phyloP scores from a whole-genome alignment of 192 early-diverging fungal genomes.

The Podila epigama region DNA sequence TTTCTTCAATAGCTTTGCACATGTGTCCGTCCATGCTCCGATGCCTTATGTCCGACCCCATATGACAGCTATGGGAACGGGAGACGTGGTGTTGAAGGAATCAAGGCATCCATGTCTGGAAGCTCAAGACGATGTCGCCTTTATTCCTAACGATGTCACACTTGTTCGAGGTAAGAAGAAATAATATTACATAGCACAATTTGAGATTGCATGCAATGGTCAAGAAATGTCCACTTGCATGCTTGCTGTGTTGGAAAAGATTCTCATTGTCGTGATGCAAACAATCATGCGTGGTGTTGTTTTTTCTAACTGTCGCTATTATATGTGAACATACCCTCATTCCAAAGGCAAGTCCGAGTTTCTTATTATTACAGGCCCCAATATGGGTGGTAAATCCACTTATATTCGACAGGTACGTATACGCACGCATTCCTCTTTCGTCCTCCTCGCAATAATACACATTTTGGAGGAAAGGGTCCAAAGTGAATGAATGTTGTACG shows the following conservation, averaged over 20 bases:
- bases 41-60: constrained; percentile 84
- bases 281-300: background rate
- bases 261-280: too few species aligned
- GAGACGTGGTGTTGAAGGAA: constrained; percentile 70
- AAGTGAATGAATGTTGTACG: too few species aligned
- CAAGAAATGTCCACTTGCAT: too few species aligned
- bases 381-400: constrained; percentile 99
- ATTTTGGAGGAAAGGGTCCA: too few species aligned
- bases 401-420: constrained; percentile 86
- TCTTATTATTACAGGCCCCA: constrained; percentile 94
- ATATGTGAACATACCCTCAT: too few species aligned
- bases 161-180: constrained; percentile 74
- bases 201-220: too few species aligned
- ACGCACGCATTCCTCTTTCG: too few species aligned
- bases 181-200: too few species aligned
- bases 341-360: constrained; percentile 72
- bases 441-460: too few species aligned
- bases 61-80: constrained; percentile 65
- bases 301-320: constrained; percentile 1
- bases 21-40: constrained; percentile 84
- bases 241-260: too few species aligned
- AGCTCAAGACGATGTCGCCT: constrained; percentile 87
- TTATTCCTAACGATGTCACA: constrained; percentile 93
- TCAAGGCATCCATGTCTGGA: constrained; percentile 95
- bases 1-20: constrained; percentile 73